Evolutionary conservation across 169 alveolate species (phyloP), one percentile per base, ranked within the genome.

Genomic region (Eimeria falciformis): DNA sequence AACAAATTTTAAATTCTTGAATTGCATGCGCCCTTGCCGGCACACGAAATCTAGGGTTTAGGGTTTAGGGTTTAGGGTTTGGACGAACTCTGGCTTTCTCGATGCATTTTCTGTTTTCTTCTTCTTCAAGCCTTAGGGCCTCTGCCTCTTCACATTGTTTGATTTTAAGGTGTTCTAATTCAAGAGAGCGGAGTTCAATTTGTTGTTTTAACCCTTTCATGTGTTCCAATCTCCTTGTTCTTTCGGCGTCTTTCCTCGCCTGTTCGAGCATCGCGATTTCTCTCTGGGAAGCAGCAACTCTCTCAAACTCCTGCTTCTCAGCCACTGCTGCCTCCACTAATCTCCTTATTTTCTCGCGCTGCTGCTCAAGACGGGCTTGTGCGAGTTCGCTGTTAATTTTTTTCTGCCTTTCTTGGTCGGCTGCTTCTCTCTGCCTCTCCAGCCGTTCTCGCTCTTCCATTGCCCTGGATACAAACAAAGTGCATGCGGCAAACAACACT

Each of bases 261-360:
- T 83, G 90, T 84, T 94, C 96, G 3, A 91, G 95, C 62, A 91
- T 96, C 87, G 94, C 96, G 40, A 91, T 87, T 81, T 96, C 93
- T 65, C 65, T 33, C 55, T 89, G 93, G 29, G 94, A 85, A 27
- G 92, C 78, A 27, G 96, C 95, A 86, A 95, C 94, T 83, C 94
- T 92, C 69, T 96, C 94, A 90, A 92, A 96, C 93, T 95, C 97
- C 77, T 95, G 96, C 84, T 96, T 89, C 83, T 96, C 98, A 17
- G 85, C 84, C 14, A 85, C 83, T 33, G 85, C 92, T 50, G 78
- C 47, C 29, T 66, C 84, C 6, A 56, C 92, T 11, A 85, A 18
- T 17, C 56, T 66, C 45, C 37, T 71, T 47, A 85, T 18, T 53
- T 85, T 85, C 69, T 85, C 85, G 25, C n/a, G 62, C 23, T 85